Evolutionary conservation across 768 basidiomycete genomes (phyloP).

Genomic region (Cystofilobasidium macerans): DNA sequence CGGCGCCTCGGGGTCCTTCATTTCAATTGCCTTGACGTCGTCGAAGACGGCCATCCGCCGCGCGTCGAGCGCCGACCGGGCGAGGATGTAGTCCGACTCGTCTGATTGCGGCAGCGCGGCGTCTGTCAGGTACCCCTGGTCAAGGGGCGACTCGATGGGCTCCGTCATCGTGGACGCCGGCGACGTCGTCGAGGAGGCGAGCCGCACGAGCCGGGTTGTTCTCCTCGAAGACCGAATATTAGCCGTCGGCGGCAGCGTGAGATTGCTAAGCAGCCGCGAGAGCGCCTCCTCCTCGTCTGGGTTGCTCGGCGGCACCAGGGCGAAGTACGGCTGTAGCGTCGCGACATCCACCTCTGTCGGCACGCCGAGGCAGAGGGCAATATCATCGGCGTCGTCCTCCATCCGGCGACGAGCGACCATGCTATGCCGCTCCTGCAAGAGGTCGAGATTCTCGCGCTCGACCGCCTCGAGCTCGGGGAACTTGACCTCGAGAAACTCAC

Average conservation of each 20-base stretch:
- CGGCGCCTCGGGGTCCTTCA: slow-evolving; percentile 53
- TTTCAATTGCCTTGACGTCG: slow-evolving; percentile 76
- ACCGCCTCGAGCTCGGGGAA: slow-evolving; percentile 66
- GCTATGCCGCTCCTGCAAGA: slow-evolving; percentile 61
- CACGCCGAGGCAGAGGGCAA: slow-evolving; percentile 12
- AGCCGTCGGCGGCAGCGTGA: background rate
- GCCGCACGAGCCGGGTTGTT: background rate
- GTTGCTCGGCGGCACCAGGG: background rate
- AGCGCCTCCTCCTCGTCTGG: slow-evolving; percentile 2
- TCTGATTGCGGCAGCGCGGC: slow-evolving; percentile 25
- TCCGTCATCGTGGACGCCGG: background rate
- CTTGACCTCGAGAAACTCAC: slow-evolving; percentile 82
- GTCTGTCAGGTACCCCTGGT: slow-evolving; percentile 29
- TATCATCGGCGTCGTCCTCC: slow-evolving; percentile 49
- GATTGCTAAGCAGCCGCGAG: background rate
- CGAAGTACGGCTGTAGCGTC: background rate
- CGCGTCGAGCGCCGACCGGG: slow-evolving; percentile 48
- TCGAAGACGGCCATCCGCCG: slow-evolving; percentile 53
- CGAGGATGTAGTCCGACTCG: slow-evolving; percentile 57
- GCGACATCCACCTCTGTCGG: background rate
- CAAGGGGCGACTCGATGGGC: slow-evolving; percentile 1
- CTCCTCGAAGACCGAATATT: background rate
- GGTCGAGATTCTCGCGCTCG: slow-evolving; percentile 60
- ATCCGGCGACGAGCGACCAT: slow-evolving; percentile 58
- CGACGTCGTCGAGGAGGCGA: background rate